Evolutionary conservation across 163 green algal species (phyloP).

Genomic region (Scenedesmus sp.): DNA sequence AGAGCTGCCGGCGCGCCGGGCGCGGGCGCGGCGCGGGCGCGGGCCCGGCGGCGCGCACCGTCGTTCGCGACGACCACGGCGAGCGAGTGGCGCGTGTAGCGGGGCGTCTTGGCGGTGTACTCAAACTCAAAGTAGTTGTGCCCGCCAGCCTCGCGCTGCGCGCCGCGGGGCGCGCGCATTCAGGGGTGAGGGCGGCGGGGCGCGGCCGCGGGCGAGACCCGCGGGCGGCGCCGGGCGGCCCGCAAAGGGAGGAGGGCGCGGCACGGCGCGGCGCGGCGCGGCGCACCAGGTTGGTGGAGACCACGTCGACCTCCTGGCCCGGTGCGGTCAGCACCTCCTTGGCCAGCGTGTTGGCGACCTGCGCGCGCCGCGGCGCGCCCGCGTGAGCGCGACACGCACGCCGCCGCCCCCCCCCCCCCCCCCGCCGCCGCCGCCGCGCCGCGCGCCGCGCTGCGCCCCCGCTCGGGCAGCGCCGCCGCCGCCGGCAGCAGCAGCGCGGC

Average conservation of each 20-base stretch:
- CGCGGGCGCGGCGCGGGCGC: no score
- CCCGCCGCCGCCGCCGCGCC: background rate
- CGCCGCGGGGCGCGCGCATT: no score
- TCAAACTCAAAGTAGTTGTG: slow-evolving; percentile 94
- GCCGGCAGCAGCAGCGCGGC: background rate
- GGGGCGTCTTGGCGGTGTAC: slow-evolving; percentile 80
- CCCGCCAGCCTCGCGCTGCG: slow-evolving; percentile 68
- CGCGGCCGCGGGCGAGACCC: no score
- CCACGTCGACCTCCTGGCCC: slow-evolving; percentile 83
- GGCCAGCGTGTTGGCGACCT: slow-evolving; percentile 89
- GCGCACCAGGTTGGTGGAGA: slow-evolving; percentile 54
- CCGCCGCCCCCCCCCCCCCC: no score
- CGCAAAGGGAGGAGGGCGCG: background rate
- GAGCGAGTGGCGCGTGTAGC: slow-evolving; percentile 90
- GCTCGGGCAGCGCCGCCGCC: background rate
- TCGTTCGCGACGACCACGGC: slow-evolving; percentile 79
- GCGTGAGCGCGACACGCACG: no score
- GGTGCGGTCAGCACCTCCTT: slow-evolving; percentile 87
- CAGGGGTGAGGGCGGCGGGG: no score
- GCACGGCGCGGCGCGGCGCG: background rate
- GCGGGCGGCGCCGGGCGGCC: no score
- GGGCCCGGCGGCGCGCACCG: slow-evolving; percentile 49
- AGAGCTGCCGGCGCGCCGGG: background rate
- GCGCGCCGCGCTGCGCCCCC: background rate
- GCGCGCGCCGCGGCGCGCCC: no score